Evolutionary conservation across 2,329 filamentous ascomycete species (phyloP).

Genomic region (Gaeumannomyces tritici): DNA sequence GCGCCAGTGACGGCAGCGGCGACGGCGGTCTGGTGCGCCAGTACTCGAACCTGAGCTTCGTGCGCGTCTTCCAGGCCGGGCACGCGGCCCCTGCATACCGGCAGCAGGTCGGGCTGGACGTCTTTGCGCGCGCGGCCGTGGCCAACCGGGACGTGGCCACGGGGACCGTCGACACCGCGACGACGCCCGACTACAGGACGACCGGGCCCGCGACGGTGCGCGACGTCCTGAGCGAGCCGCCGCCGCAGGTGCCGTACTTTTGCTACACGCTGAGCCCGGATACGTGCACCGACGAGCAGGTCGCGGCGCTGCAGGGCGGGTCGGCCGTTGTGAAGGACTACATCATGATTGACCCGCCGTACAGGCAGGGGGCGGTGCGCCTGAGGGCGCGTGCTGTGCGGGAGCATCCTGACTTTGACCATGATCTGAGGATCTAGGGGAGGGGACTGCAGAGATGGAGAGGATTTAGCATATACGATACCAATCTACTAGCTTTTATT

Average conservation of each 20-base stretch:
- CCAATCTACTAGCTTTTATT: too few relatives aligned
- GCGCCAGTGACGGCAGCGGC: conserved; percentile 58
- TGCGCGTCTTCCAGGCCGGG: conserved; percentile 56
- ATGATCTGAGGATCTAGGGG: background rate
- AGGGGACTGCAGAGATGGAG: too few relatives aligned
- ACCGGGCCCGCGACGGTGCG: conserved; percentile 6
- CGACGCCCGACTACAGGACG: conserved; percentile 26
- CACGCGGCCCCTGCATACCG: conserved; percentile 54
- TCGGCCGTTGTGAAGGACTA: conserved; percentile 34
- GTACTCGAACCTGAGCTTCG: conserved; percentile 64
- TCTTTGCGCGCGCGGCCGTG: conserved; percentile 54
- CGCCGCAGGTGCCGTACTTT: conserved; percentile 13
- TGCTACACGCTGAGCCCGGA: conserved; percentile 14
- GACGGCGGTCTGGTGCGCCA: conserved; percentile 67
- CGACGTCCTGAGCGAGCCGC: conserved; percentile 11
- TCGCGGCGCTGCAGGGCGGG: conserved; percentile 36
- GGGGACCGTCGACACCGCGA: conserved; percentile 41
- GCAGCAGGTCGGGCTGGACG: conserved; percentile 46
- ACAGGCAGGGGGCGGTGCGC: background rate
- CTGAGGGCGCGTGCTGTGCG: background rate
- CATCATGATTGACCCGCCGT: conserved; percentile 5
- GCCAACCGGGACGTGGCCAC: conserved; percentile 42
- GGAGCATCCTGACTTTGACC: background rate
- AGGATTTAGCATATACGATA: background rate
- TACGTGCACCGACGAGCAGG: conserved; percentile 31